phyloP scores from a whole-genome alignment of 78 protist species.

The Dictyostelium intermedium region DNA sequence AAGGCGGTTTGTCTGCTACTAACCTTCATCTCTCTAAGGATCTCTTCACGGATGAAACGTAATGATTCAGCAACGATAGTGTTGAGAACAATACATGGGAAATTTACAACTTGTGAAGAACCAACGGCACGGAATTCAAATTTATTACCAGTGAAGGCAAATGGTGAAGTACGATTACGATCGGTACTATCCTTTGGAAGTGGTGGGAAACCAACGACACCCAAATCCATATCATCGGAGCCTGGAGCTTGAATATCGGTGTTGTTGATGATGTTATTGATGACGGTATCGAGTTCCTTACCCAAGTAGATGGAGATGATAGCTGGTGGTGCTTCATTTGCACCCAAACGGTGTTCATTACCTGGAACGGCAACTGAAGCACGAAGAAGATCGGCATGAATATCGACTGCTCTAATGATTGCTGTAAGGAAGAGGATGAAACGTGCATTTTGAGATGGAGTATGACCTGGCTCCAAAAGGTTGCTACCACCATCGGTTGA shows the following conservation, averaged over 20 bases:
- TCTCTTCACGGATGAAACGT: conserved; percentile 51
- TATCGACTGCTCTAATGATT: conserved; percentile 74
- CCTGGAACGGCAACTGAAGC: conserved; percentile 88
- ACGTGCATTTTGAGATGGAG: conserved; percentile 62
- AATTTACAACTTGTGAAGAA: conserved; percentile 81
- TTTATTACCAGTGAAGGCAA: conserved; percentile 94
- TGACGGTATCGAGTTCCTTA: conserved; percentile 57
- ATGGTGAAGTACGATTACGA: conserved; percentile 97
- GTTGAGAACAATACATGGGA: conserved; percentile 82
- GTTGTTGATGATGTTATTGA: background rate
- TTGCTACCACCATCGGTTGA: conserved; percentile 81
- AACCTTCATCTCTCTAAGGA: conserved; percentile 17
- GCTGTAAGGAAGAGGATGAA: conserved; percentile 85
- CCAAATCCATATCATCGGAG: conserved; percentile 69
- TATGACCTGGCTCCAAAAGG: conserved; percentile 82
- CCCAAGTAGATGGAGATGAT: conserved; percentile 96
- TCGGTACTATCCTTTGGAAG: conserved; percentile 86
- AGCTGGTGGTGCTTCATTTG: conserved; percentile 97
- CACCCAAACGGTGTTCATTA: conserved; percentile 97
- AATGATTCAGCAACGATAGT: conserved; percentile 81
- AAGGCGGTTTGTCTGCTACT: conserved; percentile 24
- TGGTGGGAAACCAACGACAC: conserved; percentile 82
- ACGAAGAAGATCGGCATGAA: conserved; percentile 89
- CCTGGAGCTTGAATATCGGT: background rate
- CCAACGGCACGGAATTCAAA: conserved; percentile 96